A percentile compares a stretch with the other conserved stretches of the same genome.
These are phyloP conservation scores for Golovinomyces cichoracearum DNA, from an alignment of 2,329 filamentous ascomycete species.

Conservation along the genomic window DNA sequence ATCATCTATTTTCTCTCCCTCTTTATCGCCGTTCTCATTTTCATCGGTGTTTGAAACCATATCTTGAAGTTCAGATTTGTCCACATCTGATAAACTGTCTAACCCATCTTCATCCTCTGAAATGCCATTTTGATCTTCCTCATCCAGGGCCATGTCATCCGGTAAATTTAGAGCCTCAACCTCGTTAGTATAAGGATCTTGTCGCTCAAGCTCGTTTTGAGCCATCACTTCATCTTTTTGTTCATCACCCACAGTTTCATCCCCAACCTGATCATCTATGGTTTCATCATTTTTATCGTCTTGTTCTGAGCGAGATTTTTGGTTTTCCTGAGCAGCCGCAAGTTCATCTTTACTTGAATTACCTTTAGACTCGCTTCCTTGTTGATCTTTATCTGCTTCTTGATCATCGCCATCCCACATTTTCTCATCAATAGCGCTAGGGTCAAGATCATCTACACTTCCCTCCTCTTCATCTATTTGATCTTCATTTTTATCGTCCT, in stretches of 20 bases:
- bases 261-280: conserved; percentile 17
- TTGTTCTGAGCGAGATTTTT: conserved; percentile 24
- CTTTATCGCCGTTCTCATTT: conserved; percentile 8
- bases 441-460: conserved; percentile 72
- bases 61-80: conserved; percentile 18
- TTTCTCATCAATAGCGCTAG: conserved; percentile 83
- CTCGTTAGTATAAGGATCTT: conserved; percentile 40
- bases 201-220: conserved; percentile 32
- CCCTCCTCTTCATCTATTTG: conserved; percentile 76
- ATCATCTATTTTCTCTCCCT: conserved; percentile 16
- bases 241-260: conserved; percentile 22
- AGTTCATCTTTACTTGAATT: conserved; percentile 33
- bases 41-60: conserved; percentile 18
- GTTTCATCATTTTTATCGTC: conserved; percentile 23
- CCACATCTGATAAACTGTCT: conserved; percentile 28
- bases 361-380: conserved; percentile 46
- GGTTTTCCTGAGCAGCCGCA: conserved; percentile 24
- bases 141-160: conserved; percentile 38
- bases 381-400: conserved; percentile 57
- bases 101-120: conserved; percentile 20
- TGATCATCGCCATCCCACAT: conserved; percentile 83
- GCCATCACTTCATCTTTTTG: conserved; percentile 28
- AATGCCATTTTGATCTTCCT: conserved; percentile 23
- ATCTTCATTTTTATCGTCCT: conserved; percentile 38
- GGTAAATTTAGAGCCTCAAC: conserved; percentile 42